Percentiles rank a stretch among this genome's conserved stretches.
These are phyloP conservation scores for Suhomyces bribrorum DNA, from an alignment of 1,139 yeast genomes.

Conservation along the genomic window DNA sequence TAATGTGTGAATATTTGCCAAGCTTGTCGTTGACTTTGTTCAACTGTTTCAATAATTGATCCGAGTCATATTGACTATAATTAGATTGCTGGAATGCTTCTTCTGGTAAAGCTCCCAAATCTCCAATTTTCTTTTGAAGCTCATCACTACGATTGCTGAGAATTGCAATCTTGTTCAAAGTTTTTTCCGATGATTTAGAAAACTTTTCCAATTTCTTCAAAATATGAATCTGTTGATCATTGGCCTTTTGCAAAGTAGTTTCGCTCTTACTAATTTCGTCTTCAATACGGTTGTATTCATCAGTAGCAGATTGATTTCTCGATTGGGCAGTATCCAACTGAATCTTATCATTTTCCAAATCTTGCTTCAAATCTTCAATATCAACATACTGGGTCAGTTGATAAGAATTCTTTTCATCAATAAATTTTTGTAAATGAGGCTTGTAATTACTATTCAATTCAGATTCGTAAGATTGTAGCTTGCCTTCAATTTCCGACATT, in stretches of 20 bases:
- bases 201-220: conserved; percentile 60
- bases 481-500: conserved; percentile 52
- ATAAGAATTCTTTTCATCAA: conserved; percentile 33
- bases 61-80: conserved; percentile 49
- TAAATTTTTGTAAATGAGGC: conserved; percentile 37
- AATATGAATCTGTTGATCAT: conserved; percentile 56
- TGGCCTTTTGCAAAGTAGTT: conserved; percentile 47
- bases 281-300: conserved; percentile 27
- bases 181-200: conserved; percentile 67
- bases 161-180: conserved; percentile 63
- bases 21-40: conserved; percentile 59
- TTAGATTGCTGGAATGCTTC: conserved; percentile 61
- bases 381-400: conserved; percentile 41
- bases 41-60: conserved; percentile 56
- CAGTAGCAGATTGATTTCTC: conserved; percentile 18
- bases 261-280: conserved; percentile 41
- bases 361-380: conserved; percentile 34
- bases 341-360: conserved; percentile 22
- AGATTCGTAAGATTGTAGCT: conserved; percentile 52
- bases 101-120: conserved; percentile 84
- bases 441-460: conserved; percentile 55
- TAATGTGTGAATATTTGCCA: conserved; percentile 71
- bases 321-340: conserved; percentile 28
- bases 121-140: conserved; percentile 71
- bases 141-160: conserved; percentile 68